Base-by-base conservation (phyloP, 2,329 filamentous ascomycete species). In the Tolypocladium tundrense region DNA sequence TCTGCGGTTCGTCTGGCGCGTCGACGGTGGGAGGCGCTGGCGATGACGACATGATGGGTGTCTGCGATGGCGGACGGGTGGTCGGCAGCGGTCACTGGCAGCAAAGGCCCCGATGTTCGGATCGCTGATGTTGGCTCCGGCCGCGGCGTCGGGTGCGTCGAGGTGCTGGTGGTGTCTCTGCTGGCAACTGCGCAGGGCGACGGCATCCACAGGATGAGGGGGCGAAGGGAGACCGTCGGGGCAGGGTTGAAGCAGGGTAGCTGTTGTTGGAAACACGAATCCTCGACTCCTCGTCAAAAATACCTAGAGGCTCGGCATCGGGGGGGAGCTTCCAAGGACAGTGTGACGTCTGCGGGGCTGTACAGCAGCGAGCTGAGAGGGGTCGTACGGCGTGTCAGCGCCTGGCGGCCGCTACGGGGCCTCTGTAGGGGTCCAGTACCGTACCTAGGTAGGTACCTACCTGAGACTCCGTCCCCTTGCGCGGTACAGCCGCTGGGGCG, bases 1-100 rank as follows among this genome's bases (percentile, higher is more conserved):
- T 91, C 63, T 80, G 79, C 31, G 69, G 62, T 64, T 80, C 78
- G 58, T 80, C 78, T 19, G 73, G 64, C 39, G 70, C 61, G 41
- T 70, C 71, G 61, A 66, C 66, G 58, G 61, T 66, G 54, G 66
- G 66, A 57, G 65, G 70, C 60, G 67, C 64, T 63, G 68, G 62
- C 63, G 73, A 70, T 64, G 73, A 71, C 69, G 74, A 70, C 73
- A 74, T 73, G 61, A 60, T 63, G 57, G 27, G 31, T 31, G 27
- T 27, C n/a, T 55, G 54, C 42, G 48, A 51, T 10, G 48, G 31
- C 31, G 16, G 14, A 31, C 45, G 45, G 27, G 43, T 1, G 13
- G 14, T 48, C 24, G 4, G 11, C 13, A 14, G 43, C 43, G 24
- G 8, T 4, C 5, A 3, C 14, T 50, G 7, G 45, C 45, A 31